Evolutionary conservation across 179 eudicot species (phyloP).

Genomic region (Sideroxylon spinosum): DNA sequence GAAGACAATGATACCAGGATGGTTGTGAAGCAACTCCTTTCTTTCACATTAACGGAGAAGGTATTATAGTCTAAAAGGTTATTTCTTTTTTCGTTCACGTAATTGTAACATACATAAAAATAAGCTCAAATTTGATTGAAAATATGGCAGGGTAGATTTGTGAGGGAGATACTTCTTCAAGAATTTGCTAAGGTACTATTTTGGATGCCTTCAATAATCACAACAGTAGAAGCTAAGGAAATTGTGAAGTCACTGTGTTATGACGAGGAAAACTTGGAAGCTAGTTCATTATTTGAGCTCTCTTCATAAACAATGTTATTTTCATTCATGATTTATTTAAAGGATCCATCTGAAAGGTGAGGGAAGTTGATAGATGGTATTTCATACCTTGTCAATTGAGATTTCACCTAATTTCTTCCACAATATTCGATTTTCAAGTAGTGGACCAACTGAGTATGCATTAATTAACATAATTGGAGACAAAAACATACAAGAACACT

Average conservation of each 20-base stretch:
- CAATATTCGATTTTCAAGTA: background rate
- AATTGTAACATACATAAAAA: background rate
- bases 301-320: background rate
- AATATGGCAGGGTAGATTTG: constrained; percentile 68
- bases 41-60: constrained; percentile 72
- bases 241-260: background rate
- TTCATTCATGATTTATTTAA: background rate
- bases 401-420: background rate
- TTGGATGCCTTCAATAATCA: background rate
- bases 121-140: constrained; percentile 10
- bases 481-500: background rate
- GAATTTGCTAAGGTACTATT: constrained; percentile 76
- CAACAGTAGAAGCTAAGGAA: background rate
- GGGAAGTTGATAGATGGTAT: background rate
- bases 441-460: background rate
- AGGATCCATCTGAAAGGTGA: background rate
- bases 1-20: constrained; percentile 42
- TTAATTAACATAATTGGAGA: background rate
- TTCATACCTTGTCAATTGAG: background rate
- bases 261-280: background rate
- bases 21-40: constrained; percentile 57
- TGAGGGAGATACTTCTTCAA: constrained; percentile 76
- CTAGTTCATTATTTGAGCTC: background rate
- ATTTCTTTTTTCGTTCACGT: background rate
- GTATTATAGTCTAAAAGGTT: constrained; percentile 27